phyloP scores from a whole-genome alignment of 345 rosid genomes.

The Gynandropsis gynandra region DNA sequence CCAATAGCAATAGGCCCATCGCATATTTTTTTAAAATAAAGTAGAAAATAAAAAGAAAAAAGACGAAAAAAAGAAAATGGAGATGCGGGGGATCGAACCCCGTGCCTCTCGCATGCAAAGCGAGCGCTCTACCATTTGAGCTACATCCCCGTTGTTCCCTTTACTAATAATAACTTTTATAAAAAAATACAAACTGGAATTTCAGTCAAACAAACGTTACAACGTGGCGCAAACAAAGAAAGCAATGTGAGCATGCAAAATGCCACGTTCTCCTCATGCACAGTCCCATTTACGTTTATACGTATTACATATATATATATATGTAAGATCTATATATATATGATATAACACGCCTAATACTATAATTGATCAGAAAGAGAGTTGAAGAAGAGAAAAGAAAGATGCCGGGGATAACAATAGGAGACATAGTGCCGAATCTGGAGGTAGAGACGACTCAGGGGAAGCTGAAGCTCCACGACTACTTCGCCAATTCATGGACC shows the following conservation, averaged over 20 bases:
- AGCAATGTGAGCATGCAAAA: not conserved
- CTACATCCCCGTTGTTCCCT: conserved; percentile 32
- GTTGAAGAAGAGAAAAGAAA: conserved; percentile 3
- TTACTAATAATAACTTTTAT: too few species aligned
- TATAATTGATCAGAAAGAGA: too few species aligned
- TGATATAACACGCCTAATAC: too few species aligned
- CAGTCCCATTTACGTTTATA: not conserved
- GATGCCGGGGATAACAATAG: conserved; percentile 72
- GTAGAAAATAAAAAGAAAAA: too few species aligned
- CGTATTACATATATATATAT: too few species aligned
- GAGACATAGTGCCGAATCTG: conserved; percentile 68
- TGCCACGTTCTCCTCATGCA: conserved; percentile 42
- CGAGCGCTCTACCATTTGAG: conserved; percentile 46
- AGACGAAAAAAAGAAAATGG: conserved; percentile 22
- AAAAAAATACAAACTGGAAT: too few species aligned
- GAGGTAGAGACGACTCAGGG: conserved; percentile 59
- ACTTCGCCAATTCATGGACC: conserved; percentile 45
- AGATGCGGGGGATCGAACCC: conserved; percentile 64
- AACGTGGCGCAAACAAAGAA: too few species aligned
- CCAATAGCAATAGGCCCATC: too few species aligned
- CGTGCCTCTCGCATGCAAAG: conserved; percentile 52
- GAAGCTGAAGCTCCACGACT: conserved; percentile 60
- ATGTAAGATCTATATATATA: too few species aligned
- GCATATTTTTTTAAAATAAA: too few species aligned
- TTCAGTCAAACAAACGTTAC: too few species aligned